phyloP scores from a whole-genome alignment of 257 asterid species.

The Rubia yunnanensis region DNA sequence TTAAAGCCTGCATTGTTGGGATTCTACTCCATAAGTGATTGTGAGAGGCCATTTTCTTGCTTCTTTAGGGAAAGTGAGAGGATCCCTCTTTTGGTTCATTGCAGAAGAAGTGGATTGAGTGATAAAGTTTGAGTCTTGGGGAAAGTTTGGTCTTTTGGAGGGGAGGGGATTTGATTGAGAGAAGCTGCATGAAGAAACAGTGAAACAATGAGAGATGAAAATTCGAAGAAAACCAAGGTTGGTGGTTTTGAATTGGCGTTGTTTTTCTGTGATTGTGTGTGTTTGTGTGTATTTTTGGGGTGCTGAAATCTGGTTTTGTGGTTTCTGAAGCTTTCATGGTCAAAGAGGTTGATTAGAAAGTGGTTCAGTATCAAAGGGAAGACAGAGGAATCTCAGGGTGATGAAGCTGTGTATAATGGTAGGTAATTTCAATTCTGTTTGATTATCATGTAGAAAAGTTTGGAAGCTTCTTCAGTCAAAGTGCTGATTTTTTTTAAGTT shows the following conservation, averaged over 20 bases:
- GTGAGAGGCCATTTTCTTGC: constrained; percentile 14
- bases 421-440: constrained; percentile 16
- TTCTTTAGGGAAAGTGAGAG: constrained; percentile 12
- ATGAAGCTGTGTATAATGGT: constrained; percentile 75
- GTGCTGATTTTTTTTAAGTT: background rate
- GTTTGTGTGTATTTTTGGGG: constrained; percentile 12
- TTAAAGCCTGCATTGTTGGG: constrained; percentile 14
- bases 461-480: constrained; percentile 2
- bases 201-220: constrained; percentile 81
- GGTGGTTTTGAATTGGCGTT: background rate
- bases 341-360: constrained; percentile 70
- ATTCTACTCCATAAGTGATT: constrained; percentile 8
- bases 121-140: constrained; percentile 14
- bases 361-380: constrained; percentile 85
- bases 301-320: constrained; percentile 31
- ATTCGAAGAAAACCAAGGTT: constrained; percentile 85
- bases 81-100: constrained; percentile 29
- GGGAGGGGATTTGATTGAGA: constrained; percentile 18
- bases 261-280: constrained; percentile 1
- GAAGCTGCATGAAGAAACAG: constrained; percentile 62
- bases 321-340: constrained; percentile 85
- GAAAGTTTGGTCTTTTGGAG: constrained; percentile 9
- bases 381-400: constrained; percentile 56
- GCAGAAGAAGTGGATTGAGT: constrained; percentile 16
- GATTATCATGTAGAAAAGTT: constrained; percentile 4